phyloP scores from a whole-genome alignment of 352 stramenopile species.

The Phytophthora syringae region DNA sequence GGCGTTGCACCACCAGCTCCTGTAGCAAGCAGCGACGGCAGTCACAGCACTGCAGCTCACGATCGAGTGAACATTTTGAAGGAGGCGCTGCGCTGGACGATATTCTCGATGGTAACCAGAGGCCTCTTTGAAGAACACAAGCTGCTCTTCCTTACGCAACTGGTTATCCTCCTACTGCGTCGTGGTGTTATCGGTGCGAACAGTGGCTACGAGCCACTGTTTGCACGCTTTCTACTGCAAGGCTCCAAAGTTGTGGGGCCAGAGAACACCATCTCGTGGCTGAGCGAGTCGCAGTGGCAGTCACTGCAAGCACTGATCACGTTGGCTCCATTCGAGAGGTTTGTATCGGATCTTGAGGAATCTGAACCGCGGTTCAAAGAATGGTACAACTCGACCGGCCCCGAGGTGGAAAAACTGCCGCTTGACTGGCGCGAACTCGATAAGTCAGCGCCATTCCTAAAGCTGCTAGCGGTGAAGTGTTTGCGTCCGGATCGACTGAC shows the following conservation, averaged over 20 bases:
- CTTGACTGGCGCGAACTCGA: conserved; percentile 93
- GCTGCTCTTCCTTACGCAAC: conserved; percentile 89
- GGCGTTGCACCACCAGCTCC: conserved; percentile 43
- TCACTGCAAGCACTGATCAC: conserved; percentile 76
- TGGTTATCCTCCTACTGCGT: conserved; percentile 86
- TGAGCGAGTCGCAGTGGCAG: conserved; percentile 88
- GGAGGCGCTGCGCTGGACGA: conserved; percentile 82
- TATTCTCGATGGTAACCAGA: conserved; percentile 91
- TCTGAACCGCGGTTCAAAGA: conserved; percentile 91
- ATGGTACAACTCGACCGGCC: conserved; percentile 90
- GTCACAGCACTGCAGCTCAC: conserved; percentile 27
- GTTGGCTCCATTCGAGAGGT: conserved; percentile 87
- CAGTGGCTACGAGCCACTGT: conserved; percentile 81
- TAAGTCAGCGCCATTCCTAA: conserved; percentile 89
- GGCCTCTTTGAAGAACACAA: conserved; percentile 94
- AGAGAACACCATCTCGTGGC: conserved; percentile 85
- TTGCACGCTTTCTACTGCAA: conserved; percentile 81
- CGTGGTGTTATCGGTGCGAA: conserved; percentile 59
- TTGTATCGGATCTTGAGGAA: conserved; percentile 89
- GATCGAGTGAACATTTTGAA: conserved; percentile 73
- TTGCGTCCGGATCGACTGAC: conserved; percentile 95
- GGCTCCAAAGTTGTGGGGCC: conserved; percentile 65
- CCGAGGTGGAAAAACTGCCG: conserved; percentile 91
- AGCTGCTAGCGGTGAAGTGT: conserved; percentile 95
- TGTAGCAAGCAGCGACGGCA: not conserved